phyloP scores from a whole-genome alignment of 768 basidiomycete genomes.

The Coprinopsis strossmayeri region DNA sequence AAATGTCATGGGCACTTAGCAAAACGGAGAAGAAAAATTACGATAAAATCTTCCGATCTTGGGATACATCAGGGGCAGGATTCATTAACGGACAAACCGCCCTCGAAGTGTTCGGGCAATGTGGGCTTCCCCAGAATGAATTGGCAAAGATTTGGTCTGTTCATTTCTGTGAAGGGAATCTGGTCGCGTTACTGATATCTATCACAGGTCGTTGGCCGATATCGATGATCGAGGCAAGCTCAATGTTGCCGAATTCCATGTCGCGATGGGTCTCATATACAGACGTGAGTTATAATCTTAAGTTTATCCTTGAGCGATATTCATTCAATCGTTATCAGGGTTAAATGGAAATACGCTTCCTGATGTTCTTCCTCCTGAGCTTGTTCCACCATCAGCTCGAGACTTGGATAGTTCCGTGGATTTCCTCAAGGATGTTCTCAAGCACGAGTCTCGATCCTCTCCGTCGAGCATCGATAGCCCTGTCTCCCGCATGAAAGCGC shows the following conservation, averaged over 20 bases:
- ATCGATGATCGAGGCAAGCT: slow-evolving; percentile 91
- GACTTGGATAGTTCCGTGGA: slow-evolving; percentile 88
- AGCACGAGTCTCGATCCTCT: slow-evolving; percentile 76
- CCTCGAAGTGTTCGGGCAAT: slow-evolving; percentile 89
- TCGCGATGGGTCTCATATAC: slow-evolving; percentile 98
- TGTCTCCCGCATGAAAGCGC: slow-evolving; percentile 57
- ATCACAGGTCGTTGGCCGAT: slow-evolving; percentile 84
- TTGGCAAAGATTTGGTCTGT: slow-evolving; percentile 85
- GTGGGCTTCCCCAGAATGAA: slow-evolving; percentile 84
- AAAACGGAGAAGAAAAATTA: slow-evolving; percentile 95
- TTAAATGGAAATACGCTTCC: slow-evolving; percentile 92
- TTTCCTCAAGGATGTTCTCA: slow-evolving; percentile 81
- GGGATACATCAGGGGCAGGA: slow-evolving; percentile 76
- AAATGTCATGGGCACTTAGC: slow-evolving; percentile 80
- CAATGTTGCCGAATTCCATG: slow-evolving; percentile 93
- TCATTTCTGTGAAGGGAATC: too few species aligned
- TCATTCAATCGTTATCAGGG: slow-evolving; percentile 41
- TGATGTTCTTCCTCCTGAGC: slow-evolving; percentile 77
- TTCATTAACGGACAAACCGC: slow-evolving; percentile 86
- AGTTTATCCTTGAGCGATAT: slow-evolving; percentile 1
- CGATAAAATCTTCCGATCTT: slow-evolving; percentile 94
- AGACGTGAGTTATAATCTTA: slow-evolving; percentile 56
- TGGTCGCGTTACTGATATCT: slow-evolving; percentile 4
- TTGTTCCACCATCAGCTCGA: slow-evolving; percentile 85
- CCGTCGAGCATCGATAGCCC: slow-evolving; percentile 46